phyloP scores from a whole-genome alignment of 2,329 filamentous ascomycete species.

The Venturia carpophila region DNA sequence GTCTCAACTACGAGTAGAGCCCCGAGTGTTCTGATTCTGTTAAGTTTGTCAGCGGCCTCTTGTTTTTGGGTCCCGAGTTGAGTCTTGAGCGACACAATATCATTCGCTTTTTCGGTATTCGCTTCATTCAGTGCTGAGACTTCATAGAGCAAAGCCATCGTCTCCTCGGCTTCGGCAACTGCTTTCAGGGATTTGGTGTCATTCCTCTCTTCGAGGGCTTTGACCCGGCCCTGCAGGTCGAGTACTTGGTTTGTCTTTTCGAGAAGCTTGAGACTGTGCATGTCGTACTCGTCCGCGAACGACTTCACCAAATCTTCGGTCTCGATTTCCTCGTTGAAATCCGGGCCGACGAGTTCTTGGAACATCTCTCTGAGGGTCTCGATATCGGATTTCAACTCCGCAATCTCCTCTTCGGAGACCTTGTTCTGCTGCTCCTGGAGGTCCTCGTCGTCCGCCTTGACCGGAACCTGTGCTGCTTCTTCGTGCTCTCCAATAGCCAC shows the following conservation, averaged over 20 bases:
- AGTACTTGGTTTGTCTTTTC: no score
- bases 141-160: background rate
- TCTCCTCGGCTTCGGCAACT: background rate
- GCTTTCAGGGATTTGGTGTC: background rate
- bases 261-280: no score
- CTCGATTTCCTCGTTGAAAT: background rate
- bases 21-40: background rate
- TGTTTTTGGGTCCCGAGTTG: background rate
- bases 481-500: no score
- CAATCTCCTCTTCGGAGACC: background rate
- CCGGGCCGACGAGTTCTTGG: background rate
- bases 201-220: no score
- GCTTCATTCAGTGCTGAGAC: background rate
- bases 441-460: background rate
- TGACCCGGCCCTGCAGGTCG: no score
- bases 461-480: no score
- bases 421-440: background rate
- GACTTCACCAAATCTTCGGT: background rate
- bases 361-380: background rate
- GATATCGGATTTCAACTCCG: background rate
- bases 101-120: background rate
- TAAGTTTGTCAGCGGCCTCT: background rate
- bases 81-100: background rate
- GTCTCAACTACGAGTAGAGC: background rate
- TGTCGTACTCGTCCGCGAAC: no score